Evolutionary conservation across 371 early-diverging fungal species (phyloP), one percentile per base, ranked within the genome.

Genomic region (Saksenaea vasiformis): DNA sequence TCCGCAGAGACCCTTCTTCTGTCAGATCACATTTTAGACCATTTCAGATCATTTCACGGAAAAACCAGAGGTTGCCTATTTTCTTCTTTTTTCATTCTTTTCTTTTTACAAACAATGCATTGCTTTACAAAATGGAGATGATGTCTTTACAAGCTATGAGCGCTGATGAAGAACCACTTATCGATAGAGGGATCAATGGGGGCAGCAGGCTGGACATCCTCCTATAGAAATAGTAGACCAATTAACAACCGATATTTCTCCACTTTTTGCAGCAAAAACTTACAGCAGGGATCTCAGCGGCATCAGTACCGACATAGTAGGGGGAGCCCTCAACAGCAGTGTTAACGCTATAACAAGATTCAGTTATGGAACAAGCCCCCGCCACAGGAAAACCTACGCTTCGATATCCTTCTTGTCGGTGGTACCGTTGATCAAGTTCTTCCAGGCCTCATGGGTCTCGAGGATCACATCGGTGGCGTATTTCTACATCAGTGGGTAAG

Each of bases 111-210:
- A 41, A 60, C 31, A 60, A 60, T 19, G 28, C 27, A 57, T 38
- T 57, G 58, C 58, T 34, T 57, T 36, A 54, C 31, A 54, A 27
- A 17, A 38, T 51, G 61, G 36, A 54, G 54, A 62, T 19, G 44
- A 35, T 13, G 11, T 47, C 65, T 84, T 82, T 87, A 90, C 78
- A 89, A 77, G 83, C 80, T 90, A 79, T 88, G 82, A 56, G 89
- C 91, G 43, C 91, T 90, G 75, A 96, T 90, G 86, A 91, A 98
- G 90, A 95, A 98, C 97, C 97, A 97, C 91, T 97, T 97, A 90
- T 95, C 94, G 70, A 97, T 88, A 41, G 88, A 85, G 63, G 88
- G 79, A 65, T 93, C 89, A 68, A 89, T 86, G 62, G 80, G 74
- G 37, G 87, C 87, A 70, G 82, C 77, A 59, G 81, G 64, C 68